These are phyloP conservation scores for Diaporthe capsici DNA, from an alignment of 2,329 filamentous ascomycete genomes.

Conservation along the genomic window DNA sequence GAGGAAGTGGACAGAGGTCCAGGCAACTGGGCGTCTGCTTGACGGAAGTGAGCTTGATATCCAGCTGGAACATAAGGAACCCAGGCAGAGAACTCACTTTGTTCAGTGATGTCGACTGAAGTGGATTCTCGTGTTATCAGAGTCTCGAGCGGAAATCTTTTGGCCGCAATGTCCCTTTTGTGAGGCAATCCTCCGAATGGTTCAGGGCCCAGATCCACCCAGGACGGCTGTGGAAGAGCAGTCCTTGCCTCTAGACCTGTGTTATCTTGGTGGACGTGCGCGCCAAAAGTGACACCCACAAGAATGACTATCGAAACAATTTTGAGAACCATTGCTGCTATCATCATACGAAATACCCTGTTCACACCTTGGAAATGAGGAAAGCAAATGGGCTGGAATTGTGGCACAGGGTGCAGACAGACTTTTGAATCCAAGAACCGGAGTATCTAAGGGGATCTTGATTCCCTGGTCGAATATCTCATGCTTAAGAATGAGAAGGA, in stretches of 20 bases:
- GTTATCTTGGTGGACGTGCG: background rate
- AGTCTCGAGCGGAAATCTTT: background rate
- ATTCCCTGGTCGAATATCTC: background rate
- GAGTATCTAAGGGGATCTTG: too few relatives aligned
- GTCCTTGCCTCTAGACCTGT: background rate
- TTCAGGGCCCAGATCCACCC: background rate
- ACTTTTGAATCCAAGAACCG: background rate
- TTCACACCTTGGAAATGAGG: too few relatives aligned
- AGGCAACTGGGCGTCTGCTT: background rate
- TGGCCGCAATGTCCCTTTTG: background rate
- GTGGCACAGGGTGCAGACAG: background rate
- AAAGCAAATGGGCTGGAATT: too few relatives aligned
- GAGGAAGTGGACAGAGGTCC: background rate
- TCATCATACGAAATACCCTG: background rate
- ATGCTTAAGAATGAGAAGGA: background rate
- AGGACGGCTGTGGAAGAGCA: background rate
- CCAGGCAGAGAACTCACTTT: background rate
- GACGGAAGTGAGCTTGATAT: background rate
- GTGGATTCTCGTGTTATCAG: background rate
- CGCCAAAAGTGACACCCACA: background rate
- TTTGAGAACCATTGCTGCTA: background rate
- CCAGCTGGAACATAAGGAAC: background rate
- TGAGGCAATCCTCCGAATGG: background rate
- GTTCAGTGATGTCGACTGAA: background rate
- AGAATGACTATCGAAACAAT: constrained; percentile 3